Evolutionary conservation across 768 basidiomycete genomes (phyloP).

Genomic region (Gyrodon lividus): DNA sequence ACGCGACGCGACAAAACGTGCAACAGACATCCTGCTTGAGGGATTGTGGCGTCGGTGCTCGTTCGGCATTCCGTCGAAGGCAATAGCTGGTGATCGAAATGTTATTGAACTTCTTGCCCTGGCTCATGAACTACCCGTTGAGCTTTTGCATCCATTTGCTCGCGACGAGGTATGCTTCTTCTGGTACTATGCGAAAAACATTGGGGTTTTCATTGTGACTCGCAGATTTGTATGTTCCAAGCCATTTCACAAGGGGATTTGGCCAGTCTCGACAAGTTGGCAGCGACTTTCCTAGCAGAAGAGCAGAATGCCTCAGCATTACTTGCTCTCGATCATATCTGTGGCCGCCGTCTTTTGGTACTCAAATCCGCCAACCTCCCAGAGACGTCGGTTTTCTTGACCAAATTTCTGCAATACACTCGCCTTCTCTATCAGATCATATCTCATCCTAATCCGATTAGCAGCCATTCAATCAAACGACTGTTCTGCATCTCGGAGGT

Average conservation of each 20-base stretch:
- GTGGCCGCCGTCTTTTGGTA: slow-evolving; percentile 23
- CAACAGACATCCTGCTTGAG: slow-evolving; percentile 39
- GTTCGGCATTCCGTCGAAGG: slow-evolving; percentile 32
- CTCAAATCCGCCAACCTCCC: slow-evolving; percentile 23
- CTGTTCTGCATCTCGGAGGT: slow-evolving; percentile 35
- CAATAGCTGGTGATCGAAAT: neutral
- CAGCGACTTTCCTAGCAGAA: slow-evolving; percentile 25
- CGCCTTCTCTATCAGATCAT: slow-evolving; percentile 31
- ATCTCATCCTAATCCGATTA: slow-evolving; percentile 29
- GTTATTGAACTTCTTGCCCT: slow-evolving; percentile 27
- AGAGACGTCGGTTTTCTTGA: slow-evolving; percentile 32
- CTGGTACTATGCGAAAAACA: neutral
- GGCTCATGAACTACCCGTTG: slow-evolving; percentile 12
- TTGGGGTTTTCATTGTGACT: neutral
- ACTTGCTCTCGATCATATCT: slow-evolving; percentile 45
- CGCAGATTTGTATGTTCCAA: slow-evolving; percentile 32
- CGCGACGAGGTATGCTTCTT: slow-evolving; percentile 12
- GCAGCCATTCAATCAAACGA: slow-evolving; percentile 21
- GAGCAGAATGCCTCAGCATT: slow-evolving; percentile 36
- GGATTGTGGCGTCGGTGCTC: slow-evolving; percentile 47
- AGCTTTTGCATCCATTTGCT: slow-evolving; percentile 5
- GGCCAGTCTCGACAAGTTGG: slow-evolving; percentile 32
- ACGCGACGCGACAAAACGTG: slow-evolving; percentile 32
- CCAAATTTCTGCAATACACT: slow-evolving; percentile 36
- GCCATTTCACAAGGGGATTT: slow-evolving; percentile 29